A percentile compares a stretch with the other conserved stretches of the same genome.
phyloP scores from a whole-genome alignment of 192 early-diverging fungal genomes.

The Gonapodya prolifera region DNA sequence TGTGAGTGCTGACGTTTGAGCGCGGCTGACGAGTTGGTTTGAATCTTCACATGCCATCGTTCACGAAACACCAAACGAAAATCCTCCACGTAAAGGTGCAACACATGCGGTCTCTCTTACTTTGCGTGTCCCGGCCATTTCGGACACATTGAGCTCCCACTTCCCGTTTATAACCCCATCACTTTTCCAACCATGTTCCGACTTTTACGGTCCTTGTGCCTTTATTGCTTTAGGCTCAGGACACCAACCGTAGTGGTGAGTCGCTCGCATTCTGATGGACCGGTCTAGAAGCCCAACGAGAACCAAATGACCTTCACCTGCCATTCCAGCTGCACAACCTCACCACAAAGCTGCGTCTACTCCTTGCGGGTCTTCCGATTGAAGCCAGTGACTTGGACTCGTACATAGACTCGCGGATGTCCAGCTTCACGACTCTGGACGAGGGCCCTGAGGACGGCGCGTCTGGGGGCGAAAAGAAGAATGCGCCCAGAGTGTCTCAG shows the following conservation, averaged over 20 bases:
- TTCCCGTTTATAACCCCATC: constrained; percentile 83
- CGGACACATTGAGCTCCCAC: constrained; percentile 87
- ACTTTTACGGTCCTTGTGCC: constrained; percentile 71
- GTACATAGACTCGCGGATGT: constrained; percentile 14
- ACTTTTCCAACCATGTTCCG: constrained; percentile 86
- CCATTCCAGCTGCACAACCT: constrained; percentile 36
- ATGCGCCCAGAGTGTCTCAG: not conserved
- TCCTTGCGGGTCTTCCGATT: constrained; percentile 74
- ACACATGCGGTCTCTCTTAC: constrained; percentile 69
- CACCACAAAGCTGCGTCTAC: constrained; percentile 64
- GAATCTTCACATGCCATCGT: not conserved
- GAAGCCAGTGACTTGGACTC: constrained; percentile 78
- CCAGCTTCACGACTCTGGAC: constrained; percentile 10
- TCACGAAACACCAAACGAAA: not conserved
- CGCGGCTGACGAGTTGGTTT: too few species aligned
- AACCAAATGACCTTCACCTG: not conserved
- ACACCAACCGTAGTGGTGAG: constrained; percentile 40
- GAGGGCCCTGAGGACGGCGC: constrained; percentile 30
- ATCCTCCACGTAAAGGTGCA: constrained; percentile 40
- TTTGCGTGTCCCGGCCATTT: constrained; percentile 89
- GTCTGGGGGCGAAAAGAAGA: constrained; percentile 2
- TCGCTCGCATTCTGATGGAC: constrained; percentile 9
- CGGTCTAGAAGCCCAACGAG: too few species aligned
- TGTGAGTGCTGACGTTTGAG: constrained; percentile 22
- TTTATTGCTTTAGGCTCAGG: constrained; percentile 79